Base-by-base conservation (phyloP, 192 early-diverging fungal species). In the Phycomyces blakesleeanus region DNA sequence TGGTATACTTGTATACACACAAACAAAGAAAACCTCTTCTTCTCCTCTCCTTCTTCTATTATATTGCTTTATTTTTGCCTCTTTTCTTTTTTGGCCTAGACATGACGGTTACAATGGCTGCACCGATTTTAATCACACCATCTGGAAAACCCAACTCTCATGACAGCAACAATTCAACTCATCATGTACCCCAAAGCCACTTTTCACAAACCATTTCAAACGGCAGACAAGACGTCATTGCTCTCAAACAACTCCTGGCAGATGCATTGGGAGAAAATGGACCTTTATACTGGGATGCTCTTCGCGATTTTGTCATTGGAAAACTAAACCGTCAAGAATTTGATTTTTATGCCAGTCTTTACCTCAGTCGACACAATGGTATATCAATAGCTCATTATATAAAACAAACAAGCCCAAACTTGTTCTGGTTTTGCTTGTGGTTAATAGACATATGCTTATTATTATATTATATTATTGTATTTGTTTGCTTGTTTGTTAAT, bases 241-340 rank as follows among this genome's bases (percentile, higher is more conserved):
- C 69, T 14, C 64, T 90, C 24, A 90, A 90, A 52, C 85, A 88
- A 61, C 86, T 87, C 51, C 70, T 90, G 8, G 88, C 86, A 15
- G 88, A 90, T 51, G 85, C 85, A 14, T 76, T 90, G 1, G 87
- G 88, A 53, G 88, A 90, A 57, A 85, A 88, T 58, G 88, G 88
- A 18, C 88, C 86, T 0, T 75, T 81, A 6, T 90, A 90, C 64
- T 90, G 89, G 89, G 72, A 86, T 37, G 85, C 87, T 3, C 72
- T 90, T 54, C 79, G 84, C 22, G 85, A 90, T 41, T 90, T 90
- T 74, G 83, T 90, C 27, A 83, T 82, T 41, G 89, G 89, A 73
- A 87, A 83, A 63, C 78, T 90, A 27, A 87, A 88, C 61, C 83
- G 87, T 12, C 87, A 87, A 59, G 89, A 90, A 66, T 90, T 90